Conservation (phyloP, 2,329 filamentous ascomycete species). For the Lachnellula suecica region DNA sequence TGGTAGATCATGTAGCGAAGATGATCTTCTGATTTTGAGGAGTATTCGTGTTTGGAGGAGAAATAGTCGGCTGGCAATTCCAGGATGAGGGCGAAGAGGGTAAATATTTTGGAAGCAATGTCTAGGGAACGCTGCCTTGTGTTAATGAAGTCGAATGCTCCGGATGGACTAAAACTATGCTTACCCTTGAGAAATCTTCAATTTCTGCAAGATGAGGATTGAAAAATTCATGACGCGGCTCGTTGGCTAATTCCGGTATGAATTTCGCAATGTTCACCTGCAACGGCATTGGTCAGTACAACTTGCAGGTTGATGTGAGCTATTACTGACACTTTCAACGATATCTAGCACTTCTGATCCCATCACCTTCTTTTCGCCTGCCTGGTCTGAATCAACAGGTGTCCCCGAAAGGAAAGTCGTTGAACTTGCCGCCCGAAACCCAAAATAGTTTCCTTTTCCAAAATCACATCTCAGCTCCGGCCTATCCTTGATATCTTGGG, state of each 20-base stretch:
- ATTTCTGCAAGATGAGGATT: slow-evolving; percentile 2
- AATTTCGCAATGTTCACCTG: slow-evolving; percentile 57
- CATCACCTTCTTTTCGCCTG: slow-evolving; percentile 14
- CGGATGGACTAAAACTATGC: no score
- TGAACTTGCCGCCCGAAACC: slow-evolving; percentile 40
- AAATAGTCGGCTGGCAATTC: slow-evolving; percentile 57
- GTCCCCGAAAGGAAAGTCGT: not conserved
- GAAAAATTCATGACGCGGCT: slow-evolving; percentile 37
- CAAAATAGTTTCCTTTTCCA: slow-evolving; percentile 53
- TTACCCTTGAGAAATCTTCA: slow-evolving; percentile 7
- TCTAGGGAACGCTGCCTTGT: slow-evolving; percentile 27
- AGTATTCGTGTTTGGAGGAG: slow-evolving; percentile 52
- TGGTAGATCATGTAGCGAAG: slow-evolving; percentile 61
- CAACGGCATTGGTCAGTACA: not conserved
- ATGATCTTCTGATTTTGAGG: slow-evolving; percentile 53
- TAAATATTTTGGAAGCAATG: slow-evolving; percentile 54
- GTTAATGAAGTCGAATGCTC: no score
- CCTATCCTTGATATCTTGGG: slow-evolving; percentile 56
- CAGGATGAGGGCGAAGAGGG: slow-evolving; percentile 54
- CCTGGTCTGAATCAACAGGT: not conserved
- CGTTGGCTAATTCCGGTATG: slow-evolving; percentile 39
- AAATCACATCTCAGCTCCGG: slow-evolving; percentile 48
- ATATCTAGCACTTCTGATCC: slow-evolving; percentile 49
- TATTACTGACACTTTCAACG: slow-evolving; percentile 41
- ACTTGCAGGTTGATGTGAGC: not conserved